A percentile compares a stretch with the other conserved stretches of the same genome.
These are phyloP conservation scores for Citrus glauca DNA, from an alignment of 345 rosid genomes.

Conservation along the genomic window DNA sequence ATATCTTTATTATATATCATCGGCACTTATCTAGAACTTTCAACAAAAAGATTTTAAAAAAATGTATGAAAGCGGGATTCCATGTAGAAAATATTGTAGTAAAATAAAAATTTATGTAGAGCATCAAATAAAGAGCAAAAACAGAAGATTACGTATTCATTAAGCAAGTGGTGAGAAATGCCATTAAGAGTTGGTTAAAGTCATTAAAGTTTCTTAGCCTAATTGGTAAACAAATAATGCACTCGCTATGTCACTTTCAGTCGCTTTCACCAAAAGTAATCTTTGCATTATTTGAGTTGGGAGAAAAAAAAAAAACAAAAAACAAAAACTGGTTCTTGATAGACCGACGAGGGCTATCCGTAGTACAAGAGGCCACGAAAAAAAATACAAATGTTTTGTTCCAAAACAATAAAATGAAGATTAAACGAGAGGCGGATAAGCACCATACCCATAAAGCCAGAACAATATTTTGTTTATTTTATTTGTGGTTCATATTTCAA, in stretches of 20 bases:
- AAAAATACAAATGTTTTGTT: too few species aligned
- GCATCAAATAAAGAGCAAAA: background rate
- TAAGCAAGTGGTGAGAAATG: background rate
- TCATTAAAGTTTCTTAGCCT: background rate
- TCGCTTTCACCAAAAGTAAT: background rate
- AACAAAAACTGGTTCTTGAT: too few species aligned
- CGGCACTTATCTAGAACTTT: too few species aligned
- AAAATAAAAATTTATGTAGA: too few species aligned
- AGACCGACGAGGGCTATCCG: background rate
- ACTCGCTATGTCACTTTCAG: background rate
- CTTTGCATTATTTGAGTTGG: background rate
- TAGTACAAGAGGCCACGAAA: background rate
- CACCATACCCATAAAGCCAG: too few species aligned
- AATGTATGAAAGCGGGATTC: too few species aligned
- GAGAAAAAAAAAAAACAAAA: too few species aligned
- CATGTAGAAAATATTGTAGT: too few species aligned
- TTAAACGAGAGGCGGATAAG: background rate
- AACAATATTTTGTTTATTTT: too few species aligned
- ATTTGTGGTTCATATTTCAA: conserved; percentile 4
- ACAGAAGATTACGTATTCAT: background rate
- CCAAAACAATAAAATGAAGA: too few species aligned
- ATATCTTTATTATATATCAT: too few species aligned
- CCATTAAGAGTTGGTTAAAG: background rate
- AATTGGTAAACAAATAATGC: background rate
- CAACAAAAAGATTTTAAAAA: too few species aligned